Conservation (phyloP, 805 yeast species). For the Teunomyces cretensis region DNA sequence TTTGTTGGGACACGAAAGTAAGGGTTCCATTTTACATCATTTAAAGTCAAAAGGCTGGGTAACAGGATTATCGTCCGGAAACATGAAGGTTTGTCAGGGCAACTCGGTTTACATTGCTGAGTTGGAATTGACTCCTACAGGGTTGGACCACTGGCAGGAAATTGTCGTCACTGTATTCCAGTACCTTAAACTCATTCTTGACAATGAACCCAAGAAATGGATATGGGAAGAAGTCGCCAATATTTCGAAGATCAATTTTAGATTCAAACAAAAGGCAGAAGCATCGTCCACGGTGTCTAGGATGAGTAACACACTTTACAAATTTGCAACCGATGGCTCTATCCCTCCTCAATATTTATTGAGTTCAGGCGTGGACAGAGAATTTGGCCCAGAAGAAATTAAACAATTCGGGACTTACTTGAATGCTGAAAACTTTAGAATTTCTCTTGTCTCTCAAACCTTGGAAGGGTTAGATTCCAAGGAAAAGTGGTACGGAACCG, state of each 20-base stretch:
- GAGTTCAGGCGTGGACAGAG: constrained; percentile 54
- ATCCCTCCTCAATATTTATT: constrained; percentile 68
- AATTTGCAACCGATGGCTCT: constrained; percentile 26
- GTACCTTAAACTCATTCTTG: constrained; percentile 61
- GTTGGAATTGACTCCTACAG: constrained; percentile 73
- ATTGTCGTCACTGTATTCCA: constrained; percentile 64
- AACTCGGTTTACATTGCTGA: constrained; percentile 67
- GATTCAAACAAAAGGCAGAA: constrained; percentile 73
- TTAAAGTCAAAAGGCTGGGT: constrained; percentile 78
- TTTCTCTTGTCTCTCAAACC: constrained; percentile 52
- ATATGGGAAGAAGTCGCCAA: constrained; percentile 73
- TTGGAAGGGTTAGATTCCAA: constrained; percentile 44
- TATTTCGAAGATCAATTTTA: constrained; percentile 67
- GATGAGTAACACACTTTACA: constrained; percentile 61
- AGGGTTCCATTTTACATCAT: constrained; percentile 74
- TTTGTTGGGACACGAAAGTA: constrained; percentile 88
- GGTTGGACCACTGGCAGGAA: constrained; percentile 61
- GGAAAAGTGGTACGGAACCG: constrained; percentile 93
- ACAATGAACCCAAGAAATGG: constrained; percentile 71
- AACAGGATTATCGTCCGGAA: constrained; percentile 72
- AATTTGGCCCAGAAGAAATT: constrained; percentile 58
- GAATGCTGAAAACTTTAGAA: constrained; percentile 59
- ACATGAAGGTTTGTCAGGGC: constrained; percentile 63
- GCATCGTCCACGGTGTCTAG: constrained; percentile 73
- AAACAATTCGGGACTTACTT: constrained; percentile 49